Base-by-base conservation (phyloP, 2,329 filamentous ascomycete species). In the Fusarium tricinctum region DNA sequence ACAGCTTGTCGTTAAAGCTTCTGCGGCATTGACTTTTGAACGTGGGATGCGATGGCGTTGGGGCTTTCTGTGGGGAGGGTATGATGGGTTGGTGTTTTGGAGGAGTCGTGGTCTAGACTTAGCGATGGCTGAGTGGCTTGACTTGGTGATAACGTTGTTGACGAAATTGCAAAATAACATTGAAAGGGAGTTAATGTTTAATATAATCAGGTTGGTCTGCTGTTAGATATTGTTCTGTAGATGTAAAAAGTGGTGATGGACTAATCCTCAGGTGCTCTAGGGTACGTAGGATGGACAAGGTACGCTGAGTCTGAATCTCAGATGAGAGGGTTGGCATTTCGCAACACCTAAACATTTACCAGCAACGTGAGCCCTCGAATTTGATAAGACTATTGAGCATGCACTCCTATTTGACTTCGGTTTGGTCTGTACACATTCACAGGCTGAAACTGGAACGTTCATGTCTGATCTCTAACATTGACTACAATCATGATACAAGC, bases 401-500 rank as follows among this genome's bases (percentile, higher is more conserved):
- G 8, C 5, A 7, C 6, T 9, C 35, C 17, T 15, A 14, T 19
- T 12, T 9, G 26, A 8, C 13, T 2, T 8, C 6, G 3, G 6
- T 5, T 8, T 7, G 9, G 19, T 5, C 14, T 19, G 14, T 5
- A 22, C 20, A 33, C 2, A 19, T 14, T 56, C 38, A 35, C 53
- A 15, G 43, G 8, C 8, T 48, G n/a, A 8, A 39, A 6, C 19
- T 10, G 1, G n/a, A 22, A 14, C 19, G 35, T 38, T 30, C 22
- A 38, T 22, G 4, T 8, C 42, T 69, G 20, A 52, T 54, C 39
- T 66, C 22, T 58, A 22, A 58, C 26, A 63, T 67, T 59, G 57
- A 50, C 53, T 67, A 52, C 35, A 38, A 49, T 56, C 22, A n/a
- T 63, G 46, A 61, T 57, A 63, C 53, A 20, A 59, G 63, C 57